Conservation (phyloP, 305 asterid species). For the Rubia occidens region DNA sequence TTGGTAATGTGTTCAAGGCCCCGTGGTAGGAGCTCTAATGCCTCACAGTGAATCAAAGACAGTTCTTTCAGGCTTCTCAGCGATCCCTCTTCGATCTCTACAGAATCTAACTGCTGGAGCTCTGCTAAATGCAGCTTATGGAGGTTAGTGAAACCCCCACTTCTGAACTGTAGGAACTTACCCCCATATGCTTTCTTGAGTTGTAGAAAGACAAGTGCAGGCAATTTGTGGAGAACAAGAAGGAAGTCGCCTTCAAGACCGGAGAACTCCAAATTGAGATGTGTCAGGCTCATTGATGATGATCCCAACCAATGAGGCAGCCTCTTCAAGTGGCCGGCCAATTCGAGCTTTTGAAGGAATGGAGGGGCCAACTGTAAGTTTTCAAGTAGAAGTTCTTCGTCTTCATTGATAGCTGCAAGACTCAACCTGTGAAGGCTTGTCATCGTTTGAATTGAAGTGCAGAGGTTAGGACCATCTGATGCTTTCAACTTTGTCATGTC, state of each 20-base stretch:
- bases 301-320: slow-evolving; percentile 21
- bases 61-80: slow-evolving; percentile 18
- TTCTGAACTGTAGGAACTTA: slow-evolving; percentile 15
- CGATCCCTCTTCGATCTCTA: slow-evolving; percentile 18
- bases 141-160: slow-evolving; percentile 18
- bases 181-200: slow-evolving; percentile 17
- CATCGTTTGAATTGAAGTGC: slow-evolving; percentile 18
- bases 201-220: slow-evolving; percentile 19
- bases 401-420: slow-evolving; percentile 8
- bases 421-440: slow-evolving; percentile 15
- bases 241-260: slow-evolving; percentile 12
- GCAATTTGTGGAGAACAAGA: slow-evolving; percentile 13
- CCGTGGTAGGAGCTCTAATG: slow-evolving; percentile 14
- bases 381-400: slow-evolving; percentile 14
- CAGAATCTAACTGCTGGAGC: slow-evolving; percentile 9
- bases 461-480: slow-evolving; percentile 13
- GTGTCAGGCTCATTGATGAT: slow-evolving; percentile 13
- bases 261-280: slow-evolving; percentile 14
- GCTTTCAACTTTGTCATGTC: slow-evolving; percentile 12
- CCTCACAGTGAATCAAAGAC: slow-evolving; percentile 13
- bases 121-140: slow-evolving; percentile 14
- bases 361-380: slow-evolving; percentile 12
- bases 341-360: slow-evolving; percentile 19
- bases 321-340: slow-evolving; percentile 14
- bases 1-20: slow-evolving; percentile 16